Base-by-base conservation (phyloP, 2,329 filamentous ascomycete genomes). In the Colletotrichum cereale region DNA sequence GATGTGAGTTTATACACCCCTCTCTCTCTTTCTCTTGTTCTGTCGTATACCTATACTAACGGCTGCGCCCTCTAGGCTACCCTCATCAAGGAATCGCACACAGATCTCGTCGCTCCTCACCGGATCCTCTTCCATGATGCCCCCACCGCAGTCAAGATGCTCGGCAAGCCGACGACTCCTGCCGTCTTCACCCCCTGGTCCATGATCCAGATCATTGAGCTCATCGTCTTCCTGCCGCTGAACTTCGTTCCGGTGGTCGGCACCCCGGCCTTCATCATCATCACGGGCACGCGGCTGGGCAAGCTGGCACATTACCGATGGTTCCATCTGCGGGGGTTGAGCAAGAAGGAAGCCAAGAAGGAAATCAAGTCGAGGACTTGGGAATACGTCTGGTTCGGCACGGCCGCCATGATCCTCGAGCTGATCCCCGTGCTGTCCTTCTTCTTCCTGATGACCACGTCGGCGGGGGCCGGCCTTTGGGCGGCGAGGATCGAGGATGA, bases 351-450 rank as follows among this genome's bases (percentile, higher is more conserved):
- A 78, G 87, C 90, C 74, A 93, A 93, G 76, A 84, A 84, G 36
- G 94, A 93, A 76, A 88, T 96, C 36, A 87, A 86, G 71, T 85
- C 85, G 53, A 87, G 92, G 64, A 86, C 89, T 73, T 93, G 93
- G 89, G 93, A 96, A 71, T 98, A 98, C 79, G 91, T 94, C 18
- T 97, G 94, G 94, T 98, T 98, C 78, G 96, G 96, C 21, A 94
- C 93, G 0, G 87, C 96, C 5, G 93, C 95, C 61, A 89, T 98
- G 84, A 80, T 94, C 8, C 82, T 98, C 36, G 94, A 98, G 82
- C 87, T 98, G n/a, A 87, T 98, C 11, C 96, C 96, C 1, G 87
- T 96, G 16, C 82, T 98, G 60, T 97, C 93, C n/a, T 97, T 99
- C 87, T 91, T 98, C 79, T 98, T 98, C 80, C 86, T 98, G 48